Evolutionary conservation across 2,329 filamentous ascomycete genomes (phyloP).

Genomic region (Exophiala mesophila): DNA sequence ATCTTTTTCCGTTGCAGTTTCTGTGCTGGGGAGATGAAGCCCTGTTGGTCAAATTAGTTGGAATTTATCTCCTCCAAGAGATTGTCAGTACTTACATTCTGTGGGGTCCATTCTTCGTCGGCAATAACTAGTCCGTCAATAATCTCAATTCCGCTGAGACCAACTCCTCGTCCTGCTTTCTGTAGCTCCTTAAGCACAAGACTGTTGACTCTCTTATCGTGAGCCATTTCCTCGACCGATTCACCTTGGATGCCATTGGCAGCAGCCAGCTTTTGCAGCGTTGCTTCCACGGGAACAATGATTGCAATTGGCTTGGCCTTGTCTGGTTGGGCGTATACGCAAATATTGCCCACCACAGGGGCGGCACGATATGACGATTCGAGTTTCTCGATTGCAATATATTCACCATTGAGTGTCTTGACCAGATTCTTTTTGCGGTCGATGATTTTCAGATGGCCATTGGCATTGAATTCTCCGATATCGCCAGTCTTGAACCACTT

Average conservation of each 20-base stretch:
- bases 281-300: conserved; percentile 59
- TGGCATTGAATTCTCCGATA: conserved; percentile 79
- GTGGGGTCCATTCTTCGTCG: conserved; percentile 83
- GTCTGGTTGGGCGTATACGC: conserved; percentile 73
- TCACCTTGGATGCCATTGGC: conserved; percentile 60
- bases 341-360: conserved; percentile 77
- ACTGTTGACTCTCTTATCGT: conserved; percentile 59
- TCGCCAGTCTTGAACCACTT: conserved; percentile 98
- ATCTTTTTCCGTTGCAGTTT: conserved; percentile 69
- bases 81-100: conserved; percentile 53
- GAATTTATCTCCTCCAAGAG: neutral
- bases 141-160: conserved; percentile 66
- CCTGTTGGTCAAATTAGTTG: conserved; percentile 37
- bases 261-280: conserved; percentile 52
- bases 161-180: conserved; percentile 58
- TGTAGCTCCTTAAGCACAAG: conserved; percentile 68
- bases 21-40: conserved; percentile 63
- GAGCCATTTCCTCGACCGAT: conserved; percentile 62
- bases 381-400: conserved; percentile 93
- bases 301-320: conserved; percentile 77
- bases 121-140: conserved; percentile 71
- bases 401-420: conserved; percentile 92
- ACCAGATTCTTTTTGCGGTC: conserved; percentile 98
- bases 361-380: conserved; percentile 83
- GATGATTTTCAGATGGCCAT: conserved; percentile 79